Evolutionary conservation across 1,139 yeast species (phyloP).

Genomic region (Debaryomyces psychrophilus): DNA sequence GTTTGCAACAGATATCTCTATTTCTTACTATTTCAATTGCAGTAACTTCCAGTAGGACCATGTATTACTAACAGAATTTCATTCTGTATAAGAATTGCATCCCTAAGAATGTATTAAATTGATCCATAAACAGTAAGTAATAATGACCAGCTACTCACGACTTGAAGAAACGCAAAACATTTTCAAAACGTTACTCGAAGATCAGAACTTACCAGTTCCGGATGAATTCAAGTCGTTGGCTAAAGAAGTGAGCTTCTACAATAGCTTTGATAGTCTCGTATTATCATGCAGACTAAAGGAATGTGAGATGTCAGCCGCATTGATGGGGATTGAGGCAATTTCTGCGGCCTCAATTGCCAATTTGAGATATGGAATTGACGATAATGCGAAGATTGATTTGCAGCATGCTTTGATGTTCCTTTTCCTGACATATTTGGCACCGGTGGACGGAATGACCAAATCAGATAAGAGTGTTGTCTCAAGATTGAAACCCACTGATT

Average conservation of each 20-base stretch:
- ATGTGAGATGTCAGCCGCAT: constrained; percentile 31
- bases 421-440: constrained; percentile 31
- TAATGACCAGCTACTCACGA: constrained; percentile 14
- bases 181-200: constrained; percentile 19
- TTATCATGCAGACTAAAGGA: constrained; percentile 34
- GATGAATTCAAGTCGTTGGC: constrained; percentile 21
- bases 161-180: constrained; percentile 21
- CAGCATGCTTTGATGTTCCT: constrained; percentile 31
- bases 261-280: constrained; percentile 19
- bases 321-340: constrained; percentile 30
- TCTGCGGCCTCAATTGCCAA: constrained; percentile 26
- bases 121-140: background rate
- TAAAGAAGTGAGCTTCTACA: constrained; percentile 18
- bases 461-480: constrained; percentile 24
- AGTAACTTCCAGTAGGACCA: no score
- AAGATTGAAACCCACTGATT: constrained; percentile 28
- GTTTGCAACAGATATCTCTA: no score
- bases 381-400: constrained; percentile 21
- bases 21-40: no score
- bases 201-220: constrained; percentile 22
- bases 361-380: constrained; percentile 22
- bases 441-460: constrained; percentile 31
- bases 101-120: background rate
- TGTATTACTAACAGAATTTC: background rate
- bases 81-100: background rate